A percentile compares a stretch with the other conserved stretches of the same genome.
Evolutionary conservation across 495 filamentous ascomycete genomes (phyloP).

Genomic region (Tuber borchii): DNA sequence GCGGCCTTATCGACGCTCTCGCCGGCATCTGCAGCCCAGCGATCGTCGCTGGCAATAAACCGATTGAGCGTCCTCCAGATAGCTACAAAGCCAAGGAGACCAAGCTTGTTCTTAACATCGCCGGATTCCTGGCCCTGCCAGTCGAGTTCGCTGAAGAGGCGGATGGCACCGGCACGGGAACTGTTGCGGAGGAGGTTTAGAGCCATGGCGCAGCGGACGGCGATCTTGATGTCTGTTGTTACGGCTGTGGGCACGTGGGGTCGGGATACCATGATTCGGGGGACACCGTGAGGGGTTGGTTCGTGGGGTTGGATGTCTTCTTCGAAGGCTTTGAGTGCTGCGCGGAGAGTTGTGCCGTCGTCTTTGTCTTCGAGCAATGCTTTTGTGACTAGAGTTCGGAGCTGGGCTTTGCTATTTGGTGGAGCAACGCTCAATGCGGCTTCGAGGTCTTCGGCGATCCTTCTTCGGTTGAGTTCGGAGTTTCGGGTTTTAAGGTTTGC

Average conservation of each 20-base stretch:
- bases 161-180: constrained; percentile 45
- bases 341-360: constrained; percentile 51
- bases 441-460: constrained; percentile 54
- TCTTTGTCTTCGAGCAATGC: constrained; percentile 54
- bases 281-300: constrained; percentile 26
- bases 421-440: constrained; percentile 71
- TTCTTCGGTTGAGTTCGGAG: constrained; percentile 26
- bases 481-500: constrained; percentile 52
- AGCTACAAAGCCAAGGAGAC: constrained; percentile 70
- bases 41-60: constrained; percentile 50
- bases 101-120: constrained; percentile 45
- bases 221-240: constrained; percentile 60
- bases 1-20: constrained; percentile 51
- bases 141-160: constrained; percentile 46
- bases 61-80: constrained; percentile 63
- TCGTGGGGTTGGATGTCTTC: constrained; percentile 27
- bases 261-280: constrained; percentile 47
- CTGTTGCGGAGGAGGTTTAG: constrained; percentile 59
- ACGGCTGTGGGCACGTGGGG: constrained; percentile 44
- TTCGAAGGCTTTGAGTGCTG: constrained; percentile 52
- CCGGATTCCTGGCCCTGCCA: constrained; percentile 25
- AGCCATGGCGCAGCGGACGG: constrained; percentile 75
- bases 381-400: constrained; percentile 69
- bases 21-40: constrained; percentile 49
- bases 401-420: constrained; percentile 65